phyloP scores from a whole-genome alignment of 495 filamentous ascomycete species.

The Hamigera avellanea region DNA sequence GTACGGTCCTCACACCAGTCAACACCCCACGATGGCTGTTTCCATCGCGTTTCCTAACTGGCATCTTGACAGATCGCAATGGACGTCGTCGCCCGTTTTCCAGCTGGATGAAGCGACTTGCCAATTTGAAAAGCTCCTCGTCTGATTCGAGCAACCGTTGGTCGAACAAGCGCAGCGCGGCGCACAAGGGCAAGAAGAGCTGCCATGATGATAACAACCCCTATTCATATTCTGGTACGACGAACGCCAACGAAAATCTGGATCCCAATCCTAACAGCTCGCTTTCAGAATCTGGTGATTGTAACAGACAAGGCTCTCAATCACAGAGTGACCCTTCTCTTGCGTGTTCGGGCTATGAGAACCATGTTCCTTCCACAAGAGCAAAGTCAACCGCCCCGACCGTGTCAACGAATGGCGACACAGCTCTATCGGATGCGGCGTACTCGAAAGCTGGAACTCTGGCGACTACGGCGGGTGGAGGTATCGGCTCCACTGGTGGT shows the following conservation, averaged over 20 bases:
- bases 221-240: constrained; percentile 56
- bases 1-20: constrained; percentile 27
- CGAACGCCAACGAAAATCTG: constrained; percentile 35
- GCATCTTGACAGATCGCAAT: constrained; percentile 41
- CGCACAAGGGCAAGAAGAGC: constrained; percentile 45
- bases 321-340: constrained; percentile 43
- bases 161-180: constrained; percentile 37
- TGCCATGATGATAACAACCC: constrained; percentile 68
- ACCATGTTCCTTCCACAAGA: constrained; percentile 44
- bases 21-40: neutral
- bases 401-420: constrained; percentile 63
- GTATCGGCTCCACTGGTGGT: constrained; percentile 53
- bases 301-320: constrained; percentile 16
- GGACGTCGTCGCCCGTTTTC: constrained; percentile 77
- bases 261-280: constrained; percentile 44
- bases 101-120: constrained; percentile 87
- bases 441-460: constrained; percentile 71
- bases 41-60: constrained; percentile 9
- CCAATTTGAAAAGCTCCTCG: constrained; percentile 60
- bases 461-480: constrained; percentile 48
- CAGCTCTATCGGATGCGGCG: constrained; percentile 59
- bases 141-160: constrained; percentile 36
- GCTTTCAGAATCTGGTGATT: constrained; percentile 17
- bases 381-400: constrained; percentile 68
- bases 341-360: constrained; percentile 45